Percentiles rank a stretch among this genome's conserved stretches.
Conservation (phyloP, 805 yeast species). For the Lachancea meyersii region DNA sequence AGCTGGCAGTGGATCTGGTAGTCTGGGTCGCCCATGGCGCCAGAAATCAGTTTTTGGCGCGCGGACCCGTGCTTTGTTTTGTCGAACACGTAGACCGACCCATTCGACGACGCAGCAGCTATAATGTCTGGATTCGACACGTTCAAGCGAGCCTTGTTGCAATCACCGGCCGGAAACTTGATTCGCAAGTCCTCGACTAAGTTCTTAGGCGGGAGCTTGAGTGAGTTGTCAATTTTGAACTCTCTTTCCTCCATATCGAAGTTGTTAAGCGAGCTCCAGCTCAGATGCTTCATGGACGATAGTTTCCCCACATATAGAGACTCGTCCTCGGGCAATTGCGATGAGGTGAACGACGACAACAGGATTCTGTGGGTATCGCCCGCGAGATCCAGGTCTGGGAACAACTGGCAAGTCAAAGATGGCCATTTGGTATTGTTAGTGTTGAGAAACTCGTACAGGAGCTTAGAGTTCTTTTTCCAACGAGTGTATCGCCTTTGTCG, state of each 20-base stretch:
- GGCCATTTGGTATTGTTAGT: slow-evolving; percentile 68
- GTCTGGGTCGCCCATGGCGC: slow-evolving; percentile 27
- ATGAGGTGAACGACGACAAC: slow-evolving; percentile 32
- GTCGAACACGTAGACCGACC: slow-evolving; percentile 64
- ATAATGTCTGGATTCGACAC: slow-evolving; percentile 84
- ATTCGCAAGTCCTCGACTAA: slow-evolving; percentile 24
- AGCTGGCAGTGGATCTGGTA: slow-evolving; percentile 48
- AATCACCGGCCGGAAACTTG: slow-evolving; percentile 44
- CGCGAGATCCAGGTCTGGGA: slow-evolving; percentile 40
- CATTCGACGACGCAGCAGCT: slow-evolving; percentile 62
- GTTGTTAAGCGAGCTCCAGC: slow-evolving; percentile 32
- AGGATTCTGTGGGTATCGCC: slow-evolving; percentile 27
- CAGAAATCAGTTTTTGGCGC: slow-evolving; percentile 28
- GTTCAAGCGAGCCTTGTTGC: slow-evolving; percentile 65
- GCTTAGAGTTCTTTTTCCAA: slow-evolving; percentile 81
- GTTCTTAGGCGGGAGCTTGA: slow-evolving; percentile 26
- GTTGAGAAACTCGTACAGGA: slow-evolving; percentile 66
- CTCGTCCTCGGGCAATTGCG: slow-evolving; percentile 33
- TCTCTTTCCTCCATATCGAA: slow-evolving; percentile 36
- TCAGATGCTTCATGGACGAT: slow-evolving; percentile 29
- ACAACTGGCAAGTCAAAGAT: slow-evolving; percentile 62
- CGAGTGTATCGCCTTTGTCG: slow-evolving; percentile 30
- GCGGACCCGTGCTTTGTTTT: slow-evolving; percentile 70
- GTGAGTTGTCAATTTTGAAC: slow-evolving; percentile 30
- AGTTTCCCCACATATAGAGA: slow-evolving; percentile 24